Evolutionary conservation across 2,329 filamentous ascomycete species (phyloP).

Genomic region (Annulohypoxylon truncatum): DNA sequence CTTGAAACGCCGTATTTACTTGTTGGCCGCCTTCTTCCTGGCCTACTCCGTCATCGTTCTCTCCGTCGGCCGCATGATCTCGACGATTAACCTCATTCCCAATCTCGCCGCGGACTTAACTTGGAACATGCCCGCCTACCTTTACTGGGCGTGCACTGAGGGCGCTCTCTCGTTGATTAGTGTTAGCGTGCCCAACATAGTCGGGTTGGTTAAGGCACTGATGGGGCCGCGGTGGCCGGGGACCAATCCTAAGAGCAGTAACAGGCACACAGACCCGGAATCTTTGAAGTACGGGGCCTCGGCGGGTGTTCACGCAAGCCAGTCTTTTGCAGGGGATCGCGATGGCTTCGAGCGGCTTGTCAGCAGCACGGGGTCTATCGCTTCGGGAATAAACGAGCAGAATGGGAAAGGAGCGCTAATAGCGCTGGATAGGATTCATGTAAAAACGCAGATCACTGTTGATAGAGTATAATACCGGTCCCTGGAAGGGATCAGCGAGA

Average conservation of each 20-base stretch:
- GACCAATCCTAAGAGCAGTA: neutral
- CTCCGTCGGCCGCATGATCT: slow-evolving; percentile 28
- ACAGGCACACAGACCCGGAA: neutral
- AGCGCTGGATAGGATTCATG: slow-evolving; percentile 29
- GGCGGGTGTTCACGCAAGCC: neutral
- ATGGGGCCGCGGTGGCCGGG: neutral
- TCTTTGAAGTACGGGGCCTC: neutral
- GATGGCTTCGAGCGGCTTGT: neutral
- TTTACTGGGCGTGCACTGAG: slow-evolving; percentile 34
- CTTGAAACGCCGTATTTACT: slow-evolving; percentile 26
- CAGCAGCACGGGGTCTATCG: neutral
- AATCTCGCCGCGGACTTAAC: neutral
- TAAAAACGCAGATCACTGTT: slow-evolving; percentile 27
- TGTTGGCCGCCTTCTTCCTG: slow-evolving; percentile 33
- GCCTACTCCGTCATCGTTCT: slow-evolving; percentile 38
- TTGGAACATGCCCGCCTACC: slow-evolving; percentile 8
- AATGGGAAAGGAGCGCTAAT: slow-evolving; percentile 1
- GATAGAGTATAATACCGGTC: neutral
- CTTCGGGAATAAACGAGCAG: neutral
- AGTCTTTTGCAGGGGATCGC: neutral
- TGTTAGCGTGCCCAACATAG: slow-evolving; percentile 28
- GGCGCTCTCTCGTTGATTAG: slow-evolving; percentile 31
- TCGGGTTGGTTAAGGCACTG: slow-evolving; percentile 20
- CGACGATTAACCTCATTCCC: slow-evolving; percentile 24
- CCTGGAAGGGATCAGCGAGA: neutral